Percentiles rank a stretch among this genome's conserved stretches.
phyloP scores from a whole-genome alignment of 2,329 filamentous ascomycete species.

The Bipolaris sorokiniana region DNA sequence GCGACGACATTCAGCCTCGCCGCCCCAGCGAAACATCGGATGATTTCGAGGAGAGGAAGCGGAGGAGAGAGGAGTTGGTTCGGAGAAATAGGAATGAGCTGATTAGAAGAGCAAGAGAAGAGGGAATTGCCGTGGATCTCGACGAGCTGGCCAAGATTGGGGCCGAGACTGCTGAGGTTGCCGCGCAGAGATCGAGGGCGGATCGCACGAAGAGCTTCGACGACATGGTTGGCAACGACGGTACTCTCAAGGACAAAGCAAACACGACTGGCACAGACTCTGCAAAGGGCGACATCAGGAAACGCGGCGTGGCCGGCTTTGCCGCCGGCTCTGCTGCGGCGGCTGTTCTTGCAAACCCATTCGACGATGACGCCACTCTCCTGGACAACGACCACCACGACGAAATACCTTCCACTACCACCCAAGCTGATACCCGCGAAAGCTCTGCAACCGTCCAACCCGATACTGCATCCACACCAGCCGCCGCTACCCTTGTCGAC shows the following conservation, averaged over 20 bases:
- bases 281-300: conserved; percentile 27
- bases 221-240: conserved; percentile 50
- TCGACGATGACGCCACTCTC: conserved; percentile 52
- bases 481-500: conserved; percentile 38
- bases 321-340: conserved; percentile 48
- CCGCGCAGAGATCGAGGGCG: conserved; percentile 21
- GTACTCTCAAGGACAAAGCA: conserved; percentile 43
- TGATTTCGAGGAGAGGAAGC: conserved; percentile 42
- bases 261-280: conserved; percentile 34
- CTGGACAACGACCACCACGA: conserved; percentile 49
- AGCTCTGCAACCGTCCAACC: conserved; percentile 41
- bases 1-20: conserved; percentile 62
- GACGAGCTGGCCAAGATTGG: conserved; percentile 49
- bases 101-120: conserved; percentile 45
- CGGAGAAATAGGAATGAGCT: conserved; percentile 46
- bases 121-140: conserved; percentile 51
- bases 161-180: conserved; percentile 32
- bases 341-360: conserved; percentile 50
- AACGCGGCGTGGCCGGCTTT: conserved; percentile 47
- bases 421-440: conserved; percentile 35
- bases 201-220: conserved; percentile 47
- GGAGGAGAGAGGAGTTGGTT: conserved; percentile 41
- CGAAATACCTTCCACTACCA: conserved; percentile 37
- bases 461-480: conserved; percentile 12
- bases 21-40: conserved; percentile 42